A percentile compares a stretch with the other conserved stretches of the same genome.
Evolutionary conservation across 2,329 filamentous ascomycete genomes (phyloP).

Genomic region (Colletotrichum plurivorum): DNA sequence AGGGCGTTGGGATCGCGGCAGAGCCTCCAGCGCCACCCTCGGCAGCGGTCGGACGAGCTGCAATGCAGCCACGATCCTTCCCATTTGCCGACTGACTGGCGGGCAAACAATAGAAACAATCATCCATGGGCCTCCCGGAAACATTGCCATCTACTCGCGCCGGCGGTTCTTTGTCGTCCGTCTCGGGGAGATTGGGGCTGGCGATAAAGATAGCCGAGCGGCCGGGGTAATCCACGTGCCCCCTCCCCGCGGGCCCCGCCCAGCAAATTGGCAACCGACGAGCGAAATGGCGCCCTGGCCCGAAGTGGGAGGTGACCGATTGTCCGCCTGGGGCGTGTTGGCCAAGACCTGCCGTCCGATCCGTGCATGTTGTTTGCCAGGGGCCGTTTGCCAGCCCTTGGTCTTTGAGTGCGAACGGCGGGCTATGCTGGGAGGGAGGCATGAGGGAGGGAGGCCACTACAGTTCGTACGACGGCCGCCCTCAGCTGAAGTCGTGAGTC

Average conservation of each 20-base stretch:
- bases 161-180: constrained; percentile 26
- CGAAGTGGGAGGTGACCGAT: constrained; percentile 29
- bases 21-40: not conserved
- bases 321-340: constrained; percentile 22
- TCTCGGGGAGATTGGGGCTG: constrained; percentile 31
- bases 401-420: constrained; percentile 4
- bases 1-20: not conserved
- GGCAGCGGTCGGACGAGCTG: constrained; percentile 16
- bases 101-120: constrained; percentile 14
- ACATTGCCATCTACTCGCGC: constrained; percentile 3
- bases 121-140: constrained; percentile 5
- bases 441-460: constrained; percentile 2
- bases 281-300: constrained; percentile 38
- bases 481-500: constrained; percentile 1
- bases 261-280: constrained; percentile 29
- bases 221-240: constrained; percentile 37
- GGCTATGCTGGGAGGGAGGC: constrained; percentile 17
- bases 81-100: not conserved
- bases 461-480: not conserved
- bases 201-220: constrained; percentile 39
- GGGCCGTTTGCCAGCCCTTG: constrained; percentile 12
- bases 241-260: not conserved
- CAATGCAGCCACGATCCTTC: constrained; percentile 15
- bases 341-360: constrained; percentile 40
- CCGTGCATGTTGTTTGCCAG: constrained; percentile 25